Percentiles rank a stretch among this genome's conserved stretches.
Evolutionary conservation across 2,329 filamentous ascomycete genomes (phyloP).

Genomic region (Neonectria coccinea): DNA sequence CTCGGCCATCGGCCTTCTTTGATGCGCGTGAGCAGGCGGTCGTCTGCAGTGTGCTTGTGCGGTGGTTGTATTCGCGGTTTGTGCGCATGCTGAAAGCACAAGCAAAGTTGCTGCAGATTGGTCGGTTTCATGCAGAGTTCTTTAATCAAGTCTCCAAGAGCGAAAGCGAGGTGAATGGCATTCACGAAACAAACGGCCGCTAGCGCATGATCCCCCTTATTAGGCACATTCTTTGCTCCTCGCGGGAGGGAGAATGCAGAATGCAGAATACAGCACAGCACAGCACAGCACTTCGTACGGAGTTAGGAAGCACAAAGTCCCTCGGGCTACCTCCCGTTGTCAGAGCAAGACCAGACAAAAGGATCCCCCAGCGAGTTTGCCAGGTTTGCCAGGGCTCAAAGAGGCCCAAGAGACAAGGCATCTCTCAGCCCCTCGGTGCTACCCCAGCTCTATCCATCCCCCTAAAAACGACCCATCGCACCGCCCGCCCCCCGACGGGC

Average conservation of each 20-base stretch:
- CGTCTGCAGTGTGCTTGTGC: conserved; percentile 4
- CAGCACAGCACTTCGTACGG: neutral
- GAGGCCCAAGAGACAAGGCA: neutral
- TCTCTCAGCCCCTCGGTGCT: conserved; percentile 1
- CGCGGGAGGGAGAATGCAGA: neutral
- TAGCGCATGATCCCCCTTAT: conserved; percentile 39
- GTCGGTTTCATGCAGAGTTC: conserved; percentile 2
- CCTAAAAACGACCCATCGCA: conserved; percentile 24
- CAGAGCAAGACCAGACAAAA: conserved; percentile 21
- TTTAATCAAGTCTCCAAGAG: neutral
- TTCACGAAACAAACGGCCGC: conserved; percentile 39
- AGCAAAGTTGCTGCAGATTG: neutral
- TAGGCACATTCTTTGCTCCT: conserved; percentile 25
- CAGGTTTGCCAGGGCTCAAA: conserved; percentile 5
- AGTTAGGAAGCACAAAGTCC: neutral
- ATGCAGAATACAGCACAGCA: no score
- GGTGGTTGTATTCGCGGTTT: neutral
- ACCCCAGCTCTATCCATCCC: conserved; percentile 19
- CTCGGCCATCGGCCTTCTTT: conserved; percentile 26
- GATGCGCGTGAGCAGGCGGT: neutral
- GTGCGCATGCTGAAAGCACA: neutral
- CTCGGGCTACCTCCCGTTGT: conserved; percentile 28
- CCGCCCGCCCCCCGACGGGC: conserved; percentile 6
- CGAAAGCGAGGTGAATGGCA: conserved; percentile 7
- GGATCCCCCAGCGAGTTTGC: conserved; percentile 8